Evolutionary conservation across 306 rosid species (phyloP).

Genomic region (Leucaena leucocephala): DNA sequence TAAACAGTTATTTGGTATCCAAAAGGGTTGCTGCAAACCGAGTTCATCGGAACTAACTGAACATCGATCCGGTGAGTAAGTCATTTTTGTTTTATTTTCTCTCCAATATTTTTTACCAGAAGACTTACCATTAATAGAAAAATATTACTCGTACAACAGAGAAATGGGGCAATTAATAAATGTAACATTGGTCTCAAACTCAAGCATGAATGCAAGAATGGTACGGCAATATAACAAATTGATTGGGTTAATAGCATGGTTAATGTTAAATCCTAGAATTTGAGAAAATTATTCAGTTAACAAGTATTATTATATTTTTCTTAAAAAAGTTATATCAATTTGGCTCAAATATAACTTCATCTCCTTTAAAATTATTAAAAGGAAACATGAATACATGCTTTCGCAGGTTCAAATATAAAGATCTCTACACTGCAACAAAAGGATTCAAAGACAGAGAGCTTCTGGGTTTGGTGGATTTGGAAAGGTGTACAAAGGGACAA

Average conservation of each 20-base stretch:
- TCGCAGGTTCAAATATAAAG: conserved; percentile 56
- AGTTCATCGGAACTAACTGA: background rate
- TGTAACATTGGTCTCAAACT: too few species aligned
- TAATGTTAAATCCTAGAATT: too few species aligned
- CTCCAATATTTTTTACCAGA: background rate
- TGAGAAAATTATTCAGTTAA: too few species aligned
- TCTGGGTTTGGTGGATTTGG: conserved; percentile 79
- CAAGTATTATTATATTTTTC: too few species aligned
- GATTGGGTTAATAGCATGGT: too few species aligned
- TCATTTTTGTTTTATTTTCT: background rate
- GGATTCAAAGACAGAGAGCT: conserved; percentile 60
- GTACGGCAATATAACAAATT: too few species aligned
- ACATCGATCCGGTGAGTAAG: background rate
- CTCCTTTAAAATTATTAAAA: too few species aligned
- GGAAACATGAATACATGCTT: too few species aligned
- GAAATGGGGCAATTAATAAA: too few species aligned
- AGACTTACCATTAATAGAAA: background rate
- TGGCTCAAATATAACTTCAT: too few species aligned
- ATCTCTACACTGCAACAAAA: conserved; percentile 57
- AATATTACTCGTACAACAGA: background rate
- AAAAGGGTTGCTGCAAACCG: background rate
- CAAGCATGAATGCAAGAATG: too few species aligned
- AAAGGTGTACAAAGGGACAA: conserved; percentile 58
- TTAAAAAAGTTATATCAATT: too few species aligned
- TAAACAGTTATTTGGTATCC: background rate